phyloP scores from a whole-genome alignment of 2,329 filamentous ascomycete genomes.

The Amesomyces nigricolor region DNA sequence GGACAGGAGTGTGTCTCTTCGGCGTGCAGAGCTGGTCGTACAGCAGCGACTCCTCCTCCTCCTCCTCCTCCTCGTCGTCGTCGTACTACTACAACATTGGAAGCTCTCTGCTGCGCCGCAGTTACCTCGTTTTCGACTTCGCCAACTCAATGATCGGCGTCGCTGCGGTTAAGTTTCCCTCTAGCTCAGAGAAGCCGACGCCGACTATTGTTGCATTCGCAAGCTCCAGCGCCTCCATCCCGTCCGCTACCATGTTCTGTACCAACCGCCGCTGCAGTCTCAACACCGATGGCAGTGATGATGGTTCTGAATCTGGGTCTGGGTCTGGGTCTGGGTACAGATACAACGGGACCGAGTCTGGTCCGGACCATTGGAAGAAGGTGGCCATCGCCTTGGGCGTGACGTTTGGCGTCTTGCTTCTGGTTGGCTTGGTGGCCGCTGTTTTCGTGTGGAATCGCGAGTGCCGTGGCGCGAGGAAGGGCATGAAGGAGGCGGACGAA shows the following conservation, averaged over 20 bases:
- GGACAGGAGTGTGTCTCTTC: slow-evolving; percentile 27
- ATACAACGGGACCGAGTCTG: neutral
- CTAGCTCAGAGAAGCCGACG: slow-evolving; percentile 6
- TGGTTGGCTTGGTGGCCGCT: slow-evolving; percentile 8
- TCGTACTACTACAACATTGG: slow-evolving; percentile 23
- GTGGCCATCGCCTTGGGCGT: slow-evolving; percentile 23
- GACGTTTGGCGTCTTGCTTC: slow-evolving; percentile 14
- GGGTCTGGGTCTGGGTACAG: neutral
- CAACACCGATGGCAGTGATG: neutral
- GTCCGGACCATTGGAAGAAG: slow-evolving; percentile 9
- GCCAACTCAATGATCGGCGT: slow-evolving; percentile 31
- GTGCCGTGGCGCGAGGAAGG: neutral
- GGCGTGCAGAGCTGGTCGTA: slow-evolving; percentile 28
- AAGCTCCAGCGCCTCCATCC: slow-evolving; percentile 25
- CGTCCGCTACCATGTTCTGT: slow-evolving; percentile 26
- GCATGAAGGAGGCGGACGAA: slow-evolving; percentile 12
- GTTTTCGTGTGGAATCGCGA: slow-evolving; percentile 16
- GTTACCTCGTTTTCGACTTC: slow-evolving; percentile 32
- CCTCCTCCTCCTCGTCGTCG: neutral
- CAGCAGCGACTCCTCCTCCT: neutral
- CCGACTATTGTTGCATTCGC: slow-evolving; percentile 28
- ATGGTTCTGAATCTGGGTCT: neutral
- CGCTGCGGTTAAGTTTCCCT: slow-evolving; percentile 28
- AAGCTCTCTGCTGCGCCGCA: slow-evolving; percentile 28
- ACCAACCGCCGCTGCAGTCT: neutral